These are phyloP conservation scores for Calonectria hongkongensis DNA, from an alignment of 2,329 filamentous ascomycete species.

Conservation along the genomic window DNA sequence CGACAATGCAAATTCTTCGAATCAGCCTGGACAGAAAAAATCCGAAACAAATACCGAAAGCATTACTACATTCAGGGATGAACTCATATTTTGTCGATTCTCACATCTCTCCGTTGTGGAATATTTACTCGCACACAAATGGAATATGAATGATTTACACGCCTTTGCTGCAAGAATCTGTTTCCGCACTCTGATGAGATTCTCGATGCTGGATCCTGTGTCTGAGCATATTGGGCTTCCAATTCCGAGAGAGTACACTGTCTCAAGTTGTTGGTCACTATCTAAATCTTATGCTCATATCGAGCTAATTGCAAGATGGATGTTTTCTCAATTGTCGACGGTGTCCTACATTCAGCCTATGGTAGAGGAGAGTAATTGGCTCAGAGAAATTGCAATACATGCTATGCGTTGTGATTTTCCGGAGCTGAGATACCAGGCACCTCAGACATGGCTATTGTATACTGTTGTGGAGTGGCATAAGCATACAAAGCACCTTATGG, in stretches of 20 bases:
- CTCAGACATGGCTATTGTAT: slow-evolving; percentile 1
- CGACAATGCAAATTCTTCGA: not conserved
- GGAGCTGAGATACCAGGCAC: not conserved
- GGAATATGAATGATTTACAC: not conserved
- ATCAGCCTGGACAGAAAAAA: not conserved
- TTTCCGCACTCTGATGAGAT: slow-evolving; percentile 3
- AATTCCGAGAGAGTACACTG: not conserved
- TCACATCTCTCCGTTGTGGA: not conserved
- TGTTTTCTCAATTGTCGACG: not conserved
- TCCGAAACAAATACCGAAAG: not conserved
- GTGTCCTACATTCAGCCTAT: not conserved
- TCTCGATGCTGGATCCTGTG: not conserved
- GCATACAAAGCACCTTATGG: not conserved
- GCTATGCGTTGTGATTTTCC: not conserved
- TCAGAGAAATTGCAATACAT: not conserved
- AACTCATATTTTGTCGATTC: not conserved
- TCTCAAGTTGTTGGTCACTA: not conserved
- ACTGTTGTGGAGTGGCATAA: not conserved
- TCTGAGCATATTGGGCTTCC: not conserved
- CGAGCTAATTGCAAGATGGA: not conserved
- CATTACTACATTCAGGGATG: not conserved
- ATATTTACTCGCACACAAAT: slow-evolving; percentile 9
- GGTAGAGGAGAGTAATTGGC: not conserved
- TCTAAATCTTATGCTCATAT: not conserved
- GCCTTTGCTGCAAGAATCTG: slow-evolving; percentile 9